Percentiles rank a stretch among this genome's conserved stretches.
Evolutionary conservation across 331 rosid genomes (phyloP).

Genomic region (Pyrus hybrid): DNA sequence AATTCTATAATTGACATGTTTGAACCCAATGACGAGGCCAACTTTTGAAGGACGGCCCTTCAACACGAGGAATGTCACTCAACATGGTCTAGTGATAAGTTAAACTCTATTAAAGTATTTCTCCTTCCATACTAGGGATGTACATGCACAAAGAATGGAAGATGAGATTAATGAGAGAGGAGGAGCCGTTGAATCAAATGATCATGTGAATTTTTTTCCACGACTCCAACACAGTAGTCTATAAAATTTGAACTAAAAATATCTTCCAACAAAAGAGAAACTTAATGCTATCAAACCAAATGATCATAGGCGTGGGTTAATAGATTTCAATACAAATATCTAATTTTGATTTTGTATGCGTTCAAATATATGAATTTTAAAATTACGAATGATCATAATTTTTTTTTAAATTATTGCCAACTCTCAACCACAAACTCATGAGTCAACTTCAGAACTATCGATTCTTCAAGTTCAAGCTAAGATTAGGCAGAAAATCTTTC

Average conservation of each 20-base stretch:
- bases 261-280: too few relatives aligned
- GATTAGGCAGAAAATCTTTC: background rate
- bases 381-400: background rate
- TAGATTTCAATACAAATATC: too few relatives aligned
- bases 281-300: too few relatives aligned
- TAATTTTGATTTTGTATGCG: too few relatives aligned
- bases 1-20: background rate
- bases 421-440: background rate
- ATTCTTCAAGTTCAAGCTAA: background rate
- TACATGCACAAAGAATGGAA: too few relatives aligned
- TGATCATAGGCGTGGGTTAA: too few relatives aligned
- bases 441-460: background rate
- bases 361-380: too few relatives aligned
- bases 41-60: background rate
- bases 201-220: background rate
- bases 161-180: too few relatives aligned
- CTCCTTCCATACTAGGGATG: too few relatives aligned
- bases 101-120: background rate
- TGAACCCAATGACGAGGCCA: background rate
- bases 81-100: too few relatives aligned
- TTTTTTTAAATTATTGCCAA: background rate
- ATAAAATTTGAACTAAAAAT: too few relatives aligned
- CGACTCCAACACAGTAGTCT: background rate
- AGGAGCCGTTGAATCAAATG: background rate
- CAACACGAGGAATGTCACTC: background rate